Evolutionary conservation across 2,329 filamentous ascomycete genomes (phyloP), one percentile per base, ranked within the genome.

Genomic region (Pyricularia sp.): DNA sequence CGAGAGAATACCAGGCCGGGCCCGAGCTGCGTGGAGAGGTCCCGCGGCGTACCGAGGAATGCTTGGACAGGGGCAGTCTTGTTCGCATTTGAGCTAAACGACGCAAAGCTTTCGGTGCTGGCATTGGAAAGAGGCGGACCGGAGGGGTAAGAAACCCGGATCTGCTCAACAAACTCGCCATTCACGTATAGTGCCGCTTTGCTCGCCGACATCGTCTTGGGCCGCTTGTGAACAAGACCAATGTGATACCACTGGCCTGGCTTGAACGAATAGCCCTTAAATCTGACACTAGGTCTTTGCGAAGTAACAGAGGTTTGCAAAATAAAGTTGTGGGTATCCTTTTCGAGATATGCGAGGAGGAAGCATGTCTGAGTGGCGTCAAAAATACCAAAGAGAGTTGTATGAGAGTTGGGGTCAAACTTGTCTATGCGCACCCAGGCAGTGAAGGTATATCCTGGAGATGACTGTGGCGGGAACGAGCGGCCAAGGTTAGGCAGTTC

Each of bases 341-440:
- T 93, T 77, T 99, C 96, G 58, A 99, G 84, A 76, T 99, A 99
- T 70, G 93, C 90, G 73, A 99, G 87, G 50, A 99, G 81, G 75
- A 99, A 99, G 78, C 95, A 99, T 5, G 92, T 93, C 78, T 98
- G 94, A 5, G 88, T 93, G 3, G 90, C 85, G 79, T 99, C 95
- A 78, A 96, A 98, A 10, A 95, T 92, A 30, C 95, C 95, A 77
- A 99, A 99, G 17, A 99, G 86, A 0, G 95, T 99, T 0, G 95
- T 99, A 77, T 99, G 95, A 20, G 91, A 89, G 64, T 87, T 86
- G 5, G 87, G 81, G 77, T 99, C 96, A 77, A 95, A 98, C 59
- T 88, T 84, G 77, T 98, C 94, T 70, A 99, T 87, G 25, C 91
- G 88, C 66, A 97, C 86, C 95, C 95, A 99, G 0, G 92, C 87